Conservation (phyloP, 148 eudicot species). For the Cornus kousa region DNA sequence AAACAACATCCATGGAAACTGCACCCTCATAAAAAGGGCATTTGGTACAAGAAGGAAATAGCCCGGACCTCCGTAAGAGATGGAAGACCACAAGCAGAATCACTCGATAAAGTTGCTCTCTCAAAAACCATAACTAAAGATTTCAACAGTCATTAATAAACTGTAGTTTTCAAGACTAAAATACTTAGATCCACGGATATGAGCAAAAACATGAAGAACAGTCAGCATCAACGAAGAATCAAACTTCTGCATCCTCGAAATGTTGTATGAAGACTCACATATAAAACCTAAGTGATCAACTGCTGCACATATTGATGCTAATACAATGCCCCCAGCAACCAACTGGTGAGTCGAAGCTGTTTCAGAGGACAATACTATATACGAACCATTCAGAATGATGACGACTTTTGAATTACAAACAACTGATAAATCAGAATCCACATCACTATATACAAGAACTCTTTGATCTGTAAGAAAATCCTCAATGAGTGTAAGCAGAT, state of each 20-base stretch:
- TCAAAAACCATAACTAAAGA: too few relatives aligned
- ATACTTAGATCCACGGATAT: constrained; percentile 58
- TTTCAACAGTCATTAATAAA: too few relatives aligned
- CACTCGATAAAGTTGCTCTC: too few relatives aligned
- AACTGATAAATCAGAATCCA: constrained; percentile 23
- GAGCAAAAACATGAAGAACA: constrained; percentile 72
- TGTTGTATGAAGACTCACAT: constrained; percentile 61
- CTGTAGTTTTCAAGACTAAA: too few relatives aligned
- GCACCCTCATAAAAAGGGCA: too few relatives aligned
- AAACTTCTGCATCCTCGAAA: constrained; percentile 30
- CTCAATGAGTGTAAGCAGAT: constrained; percentile 53
- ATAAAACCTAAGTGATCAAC: constrained; percentile 45
- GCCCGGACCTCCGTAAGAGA: too few relatives aligned
- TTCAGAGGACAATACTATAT: constrained; percentile 24
- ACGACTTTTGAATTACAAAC: constrained; percentile 24
- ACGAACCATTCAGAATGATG: constrained; percentile 30
- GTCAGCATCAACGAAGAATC: constrained; percentile 37
- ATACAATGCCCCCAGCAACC: constrained; percentile 47
- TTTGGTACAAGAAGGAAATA: too few relatives aligned
- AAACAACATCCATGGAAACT: too few relatives aligned
- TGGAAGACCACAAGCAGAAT: too few relatives aligned
- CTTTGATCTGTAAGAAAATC: constrained; percentile 57
- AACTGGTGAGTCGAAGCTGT: constrained; percentile 48
- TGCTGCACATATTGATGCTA: constrained; percentile 66
- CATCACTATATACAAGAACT: constrained; percentile 31